Conservation (phyloP, 768 basidiomycete genomes). For the Suillus discolor region DNA sequence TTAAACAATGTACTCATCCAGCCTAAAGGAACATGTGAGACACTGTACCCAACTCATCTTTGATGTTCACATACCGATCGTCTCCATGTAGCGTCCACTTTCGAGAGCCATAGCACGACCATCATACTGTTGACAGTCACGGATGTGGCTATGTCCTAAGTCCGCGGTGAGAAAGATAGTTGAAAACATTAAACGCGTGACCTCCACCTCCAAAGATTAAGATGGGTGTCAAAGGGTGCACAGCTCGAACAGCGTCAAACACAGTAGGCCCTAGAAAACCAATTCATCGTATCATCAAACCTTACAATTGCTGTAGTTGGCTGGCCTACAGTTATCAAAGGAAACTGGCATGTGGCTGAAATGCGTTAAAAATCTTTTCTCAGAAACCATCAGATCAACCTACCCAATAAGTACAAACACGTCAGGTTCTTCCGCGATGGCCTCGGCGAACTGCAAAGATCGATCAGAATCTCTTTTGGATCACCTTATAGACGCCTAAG, state of each 20-base stretch:
- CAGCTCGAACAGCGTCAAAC: constrained; percentile 69
- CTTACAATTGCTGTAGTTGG: not conserved
- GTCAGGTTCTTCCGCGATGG: constrained; percentile 80
- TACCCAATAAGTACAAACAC: constrained; percentile 77
- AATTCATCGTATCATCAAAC: constrained; percentile 2
- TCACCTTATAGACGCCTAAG: not conserved
- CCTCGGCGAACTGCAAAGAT: constrained; percentile 63
- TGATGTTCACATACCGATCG: constrained; percentile 57
- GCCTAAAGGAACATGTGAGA: constrained; percentile 26
- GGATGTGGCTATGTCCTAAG: constrained; percentile 72
- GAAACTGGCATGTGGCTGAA: constrained; percentile 82
- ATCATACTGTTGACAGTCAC: constrained; percentile 75
- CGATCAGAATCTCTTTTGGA: not conserved
- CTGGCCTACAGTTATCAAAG: constrained; percentile 61
- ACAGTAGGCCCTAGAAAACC: constrained; percentile 61
- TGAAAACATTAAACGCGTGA: not conserved
- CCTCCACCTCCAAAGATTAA: constrained; percentile 73
- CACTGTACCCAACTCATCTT: not conserved
- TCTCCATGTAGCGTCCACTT: constrained; percentile 92
- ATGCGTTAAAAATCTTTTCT: not conserved
- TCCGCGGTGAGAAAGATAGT: not conserved
- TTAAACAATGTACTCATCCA: constrained; percentile 61
- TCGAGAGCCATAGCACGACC: constrained; percentile 78
- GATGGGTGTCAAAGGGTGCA: constrained; percentile 78
- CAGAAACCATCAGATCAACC: constrained; percentile 16